These are phyloP conservation scores for Calonectria pseudoturangicola DNA, from an alignment of 2,329 filamentous ascomycete species.

Conservation along the genomic window DNA sequence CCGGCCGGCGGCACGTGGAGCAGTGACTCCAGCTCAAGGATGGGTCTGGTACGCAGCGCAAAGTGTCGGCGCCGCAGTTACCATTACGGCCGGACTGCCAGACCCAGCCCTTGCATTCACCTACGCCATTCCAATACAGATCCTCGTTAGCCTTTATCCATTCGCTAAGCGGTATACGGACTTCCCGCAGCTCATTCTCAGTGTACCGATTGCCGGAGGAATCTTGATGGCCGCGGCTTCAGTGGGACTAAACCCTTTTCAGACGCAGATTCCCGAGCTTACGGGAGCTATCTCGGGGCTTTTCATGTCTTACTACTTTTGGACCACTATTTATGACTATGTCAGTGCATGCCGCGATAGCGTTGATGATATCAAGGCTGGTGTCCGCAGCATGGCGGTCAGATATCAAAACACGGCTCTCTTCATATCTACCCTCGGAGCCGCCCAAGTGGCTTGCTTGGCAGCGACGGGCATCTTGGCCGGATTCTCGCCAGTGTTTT, in stretches of 20 bases:
- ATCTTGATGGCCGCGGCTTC: background rate
- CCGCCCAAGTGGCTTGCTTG: background rate
- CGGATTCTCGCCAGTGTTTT: background rate
- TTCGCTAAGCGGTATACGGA: background rate
- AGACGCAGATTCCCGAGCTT: background rate
- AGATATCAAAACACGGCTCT: background rate
- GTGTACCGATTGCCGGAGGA: constrained; percentile 5
- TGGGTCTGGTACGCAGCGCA: constrained; percentile 8
- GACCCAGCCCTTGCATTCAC: background rate
- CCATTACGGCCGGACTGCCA: background rate
- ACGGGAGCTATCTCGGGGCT: background rate
- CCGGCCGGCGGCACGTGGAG: background rate
- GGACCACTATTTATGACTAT: constrained; percentile 9
- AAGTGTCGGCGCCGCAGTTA: background rate
- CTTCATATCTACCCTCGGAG: constrained; percentile 1
- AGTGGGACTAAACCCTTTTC: background rate
- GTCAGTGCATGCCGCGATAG: constrained; percentile 4
- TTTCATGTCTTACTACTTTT: background rate
- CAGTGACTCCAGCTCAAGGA: constrained; percentile 6
- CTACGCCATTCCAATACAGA: constrained; percentile 13
- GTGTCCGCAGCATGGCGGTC: constrained; percentile 3
- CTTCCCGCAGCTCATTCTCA: constrained; percentile 8
- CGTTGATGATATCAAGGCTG: constrained; percentile 14
- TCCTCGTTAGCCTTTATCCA: background rate
- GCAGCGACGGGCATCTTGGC: background rate